Percentiles rank a stretch among this genome's conserved stretches.
phyloP scores from a whole-genome alignment of 2,329 filamentous ascomycete species.

The Colletotrichum sp. region DNA sequence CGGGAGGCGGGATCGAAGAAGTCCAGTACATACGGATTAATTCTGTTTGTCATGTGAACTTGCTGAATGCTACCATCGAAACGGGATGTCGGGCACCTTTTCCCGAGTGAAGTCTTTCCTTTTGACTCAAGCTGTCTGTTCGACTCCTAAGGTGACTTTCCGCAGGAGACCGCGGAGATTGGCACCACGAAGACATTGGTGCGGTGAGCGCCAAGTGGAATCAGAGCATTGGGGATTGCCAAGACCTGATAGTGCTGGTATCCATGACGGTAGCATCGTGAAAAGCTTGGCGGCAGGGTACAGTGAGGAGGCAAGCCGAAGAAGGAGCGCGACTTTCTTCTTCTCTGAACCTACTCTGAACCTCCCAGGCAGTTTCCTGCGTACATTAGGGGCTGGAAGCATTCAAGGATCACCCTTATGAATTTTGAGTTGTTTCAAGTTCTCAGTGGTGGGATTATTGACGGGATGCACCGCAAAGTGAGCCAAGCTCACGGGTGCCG shows the following conservation, averaged over 20 bases:
- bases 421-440: neutral
- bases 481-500: neutral
- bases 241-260: neutral
- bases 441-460: neutral
- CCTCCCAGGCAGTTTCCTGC: neutral
- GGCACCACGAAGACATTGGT: neutral
- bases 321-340: neutral
- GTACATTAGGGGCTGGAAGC: neutral
- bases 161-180: neutral
- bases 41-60: neutral
- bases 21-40: neutral
- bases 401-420: neutral
- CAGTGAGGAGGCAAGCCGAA: neutral
- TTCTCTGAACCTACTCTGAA: too few species aligned
- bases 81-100: neutral
- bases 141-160: neutral
- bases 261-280: neutral
- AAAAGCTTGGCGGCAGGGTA: constrained; percentile 9
- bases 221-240: neutral
- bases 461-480: neutral
- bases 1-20: neutral
- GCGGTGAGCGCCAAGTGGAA: neutral
- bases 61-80: neutral
- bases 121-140: neutral
- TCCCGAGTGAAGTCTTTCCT: neutral